Base-by-base conservation (phyloP, 768 basidiomycete genomes). In the Amanita subjunquillea region DNA sequence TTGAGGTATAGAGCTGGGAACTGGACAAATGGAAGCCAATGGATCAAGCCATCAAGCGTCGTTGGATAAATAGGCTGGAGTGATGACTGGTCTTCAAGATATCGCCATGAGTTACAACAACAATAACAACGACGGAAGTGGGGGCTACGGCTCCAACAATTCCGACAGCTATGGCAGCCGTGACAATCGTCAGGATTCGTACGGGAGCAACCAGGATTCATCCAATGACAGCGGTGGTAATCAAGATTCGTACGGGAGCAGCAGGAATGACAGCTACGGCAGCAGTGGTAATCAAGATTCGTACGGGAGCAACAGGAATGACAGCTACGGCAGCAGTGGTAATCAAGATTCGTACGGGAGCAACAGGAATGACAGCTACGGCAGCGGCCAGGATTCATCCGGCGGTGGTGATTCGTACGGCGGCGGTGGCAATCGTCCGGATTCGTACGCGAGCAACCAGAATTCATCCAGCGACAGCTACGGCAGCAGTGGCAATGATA, bases 51-150 rank as follows among this genome's bases (percentile, higher is more conserved):
- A 22, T 15, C 5, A 36, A 3, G 6, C 17, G 13, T 8, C 15
- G 27, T 32, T 13, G 36, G 50, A 51, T 51, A 51, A 51, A 51
- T 51, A 51, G 40, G n/a, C 17, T 42, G 22, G 20, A 41, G 15
- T 12, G 20, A 29, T 6, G n/a, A 10, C 17, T 15, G 10, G 23
- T 42, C 10, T 12, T n/a, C 20, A 22, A 22, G 32, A 43, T 32
- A 29, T 32, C 50, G 43, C 17, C 29, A 51, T 51, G 50, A 17
- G 5, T 42, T 30, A 32, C 50, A 43, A 17, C 38, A 13, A 50
- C 48, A 29, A 39, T 6, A 22, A 39, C 36, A 37, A 42, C 29
- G 4, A 2, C 5, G 27, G 41, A 4, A 50, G 38, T 29, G 40
- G 41, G 20, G 20, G 29, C 27, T 30, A 40, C 22, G 30, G 32